These are phyloP conservation scores for Emmonsiellopsis sp. DNA, from an alignment of 2,329 filamentous ascomycete species.

Conservation along the genomic window DNA sequence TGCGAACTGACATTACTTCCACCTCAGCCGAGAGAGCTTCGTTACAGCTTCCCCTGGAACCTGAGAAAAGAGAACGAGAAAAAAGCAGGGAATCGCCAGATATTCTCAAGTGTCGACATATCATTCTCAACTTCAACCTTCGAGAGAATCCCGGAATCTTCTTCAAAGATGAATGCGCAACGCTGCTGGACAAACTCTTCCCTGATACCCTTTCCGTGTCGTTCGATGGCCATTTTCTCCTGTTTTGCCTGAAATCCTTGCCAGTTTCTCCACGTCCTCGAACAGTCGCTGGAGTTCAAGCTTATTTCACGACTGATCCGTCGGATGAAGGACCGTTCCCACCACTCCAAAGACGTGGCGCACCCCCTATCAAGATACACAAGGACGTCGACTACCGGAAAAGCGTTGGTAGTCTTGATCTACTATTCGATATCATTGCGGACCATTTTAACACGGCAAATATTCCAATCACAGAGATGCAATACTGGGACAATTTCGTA, in stretches of 20 bases:
- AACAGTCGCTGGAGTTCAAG: slow-evolving; percentile 6
- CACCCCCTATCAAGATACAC: background rate
- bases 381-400: slow-evolving; percentile 5
- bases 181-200: background rate
- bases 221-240: background rate
- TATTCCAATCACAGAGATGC: slow-evolving; percentile 7
- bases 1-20: background rate
- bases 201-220: background rate
- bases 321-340: slow-evolving; percentile 1
- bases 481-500: slow-evolving; percentile 7
- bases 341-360: background rate
- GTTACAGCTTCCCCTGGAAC: background rate
- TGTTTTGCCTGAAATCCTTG: background rate
- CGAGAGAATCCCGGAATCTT: background rate
- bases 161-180: background rate
- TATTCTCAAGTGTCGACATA: background rate
- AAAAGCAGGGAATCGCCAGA: background rate
- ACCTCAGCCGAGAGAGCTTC: background rate
- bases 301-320: slow-evolving; percentile 8
- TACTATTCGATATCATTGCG: slow-evolving; percentile 6
- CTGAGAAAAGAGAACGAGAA: background rate
- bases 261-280: slow-evolving; percentile 7
- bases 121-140: background rate
- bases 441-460: slow-evolving; percentile 5
- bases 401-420: slow-evolving; percentile 1